Percentiles rank a stretch among this genome's conserved stretches.
Evolutionary conservation across 2,329 filamentous ascomycete species (phyloP).

Genomic region (Nannizzia gypsea): DNA sequence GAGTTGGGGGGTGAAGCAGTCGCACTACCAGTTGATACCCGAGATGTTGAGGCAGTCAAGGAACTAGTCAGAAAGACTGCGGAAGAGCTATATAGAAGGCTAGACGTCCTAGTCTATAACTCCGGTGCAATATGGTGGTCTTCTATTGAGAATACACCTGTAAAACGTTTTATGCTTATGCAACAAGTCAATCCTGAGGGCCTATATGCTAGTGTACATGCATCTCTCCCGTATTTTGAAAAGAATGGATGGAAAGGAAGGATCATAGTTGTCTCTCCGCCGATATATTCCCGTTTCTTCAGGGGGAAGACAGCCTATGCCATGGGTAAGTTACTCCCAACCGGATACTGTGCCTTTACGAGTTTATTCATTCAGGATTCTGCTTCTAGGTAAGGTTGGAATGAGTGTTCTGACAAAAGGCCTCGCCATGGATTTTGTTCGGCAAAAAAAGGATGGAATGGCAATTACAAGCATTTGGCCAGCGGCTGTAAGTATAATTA

Average conservation of each 20-base stretch:
- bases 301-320: constrained; percentile 78
- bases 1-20: constrained; percentile 52
- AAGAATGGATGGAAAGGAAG: constrained; percentile 46
- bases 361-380: neutral
- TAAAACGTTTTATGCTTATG: constrained; percentile 68
- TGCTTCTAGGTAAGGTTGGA: constrained; percentile 51
- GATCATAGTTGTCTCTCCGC: constrained; percentile 68
- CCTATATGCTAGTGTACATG: constrained; percentile 60
- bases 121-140: constrained; percentile 80
- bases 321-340: constrained; percentile 33
- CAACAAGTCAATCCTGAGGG: constrained; percentile 64
- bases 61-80: constrained; percentile 45
- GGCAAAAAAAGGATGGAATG: constrained; percentile 55
- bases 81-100: constrained; percentile 46
- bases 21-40: constrained; percentile 59
- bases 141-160: constrained; percentile 57
- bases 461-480: constrained; percentile 76
- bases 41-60: constrained; percentile 50
- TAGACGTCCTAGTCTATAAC: constrained; percentile 73
- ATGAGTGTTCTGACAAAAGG: constrained; percentile 77
- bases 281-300: constrained; percentile 77
- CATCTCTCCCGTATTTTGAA: constrained; percentile 53
- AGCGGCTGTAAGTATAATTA: constrained; percentile 51
- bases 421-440: constrained; percentile 65
- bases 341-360: neutral